A percentile compares a stretch with the other conserved stretches of the same genome.
phyloP scores from a whole-genome alignment of 2,329 filamentous ascomycete species.

The Fusarium gaditjirri region DNA sequence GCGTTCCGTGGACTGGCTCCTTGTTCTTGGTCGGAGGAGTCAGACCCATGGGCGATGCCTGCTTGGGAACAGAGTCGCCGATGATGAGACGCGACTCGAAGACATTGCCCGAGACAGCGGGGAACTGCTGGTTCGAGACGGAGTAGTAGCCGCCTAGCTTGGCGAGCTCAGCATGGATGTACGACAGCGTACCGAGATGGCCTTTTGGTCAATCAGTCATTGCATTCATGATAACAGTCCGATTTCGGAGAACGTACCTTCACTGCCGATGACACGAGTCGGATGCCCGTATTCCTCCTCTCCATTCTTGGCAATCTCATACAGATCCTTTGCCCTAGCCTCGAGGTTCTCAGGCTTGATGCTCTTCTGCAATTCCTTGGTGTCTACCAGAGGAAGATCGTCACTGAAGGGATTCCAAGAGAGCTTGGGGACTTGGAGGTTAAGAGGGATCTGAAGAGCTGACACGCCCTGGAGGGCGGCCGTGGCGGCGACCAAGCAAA shows the following conservation, averaged over 20 bases:
- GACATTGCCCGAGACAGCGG: constrained; percentile 69
- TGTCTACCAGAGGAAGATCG: constrained; percentile 59
- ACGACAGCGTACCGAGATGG: constrained; percentile 71
- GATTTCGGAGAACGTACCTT: constrained; percentile 56
- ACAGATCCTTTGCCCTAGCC: constrained; percentile 69
- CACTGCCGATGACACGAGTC: constrained; percentile 76
- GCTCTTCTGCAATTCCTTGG: constrained; percentile 64
- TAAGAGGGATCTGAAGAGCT: constrained; percentile 41
- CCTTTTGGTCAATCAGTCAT: constrained; percentile 53
- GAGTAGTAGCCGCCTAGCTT: constrained; percentile 69
- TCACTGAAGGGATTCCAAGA: constrained; percentile 30
- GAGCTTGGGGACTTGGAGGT: constrained; percentile 32
- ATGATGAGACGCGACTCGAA: constrained; percentile 68
- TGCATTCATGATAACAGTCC: not conserved
- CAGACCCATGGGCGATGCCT: constrained; percentile 69
- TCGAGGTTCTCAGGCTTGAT: constrained; percentile 68
- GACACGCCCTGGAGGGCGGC: constrained; percentile 44
- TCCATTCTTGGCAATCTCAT: constrained; percentile 68
- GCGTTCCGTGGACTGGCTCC: constrained; percentile 66
- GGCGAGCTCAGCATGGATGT: constrained; percentile 67
- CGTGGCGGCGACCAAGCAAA: constrained; percentile 42
- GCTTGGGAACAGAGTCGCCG: constrained; percentile 60
- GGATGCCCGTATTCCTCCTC: constrained; percentile 73
- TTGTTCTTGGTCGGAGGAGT: constrained; percentile 72
- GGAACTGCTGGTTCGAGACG: constrained; percentile 71